Conservation (phyloP, 306 rosid species). For the Ochetophila trinervis region DNA sequence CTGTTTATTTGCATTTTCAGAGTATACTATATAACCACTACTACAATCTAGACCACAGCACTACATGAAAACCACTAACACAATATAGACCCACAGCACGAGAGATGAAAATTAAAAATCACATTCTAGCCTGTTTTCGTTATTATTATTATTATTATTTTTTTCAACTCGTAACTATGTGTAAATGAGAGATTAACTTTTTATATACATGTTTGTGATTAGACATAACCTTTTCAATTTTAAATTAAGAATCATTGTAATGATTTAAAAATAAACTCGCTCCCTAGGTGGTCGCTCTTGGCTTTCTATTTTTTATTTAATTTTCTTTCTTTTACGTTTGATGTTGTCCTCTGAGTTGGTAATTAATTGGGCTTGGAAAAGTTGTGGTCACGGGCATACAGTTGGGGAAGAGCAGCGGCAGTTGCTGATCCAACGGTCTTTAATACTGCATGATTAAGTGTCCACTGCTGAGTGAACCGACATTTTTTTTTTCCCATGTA, state of each 20-base stretch:
- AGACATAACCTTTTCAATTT: too few species aligned
- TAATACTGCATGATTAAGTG: slow-evolving; percentile 2
- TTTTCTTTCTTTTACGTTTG: too few species aligned
- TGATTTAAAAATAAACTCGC: too few species aligned
- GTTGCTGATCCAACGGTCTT: slow-evolving; percentile 22
- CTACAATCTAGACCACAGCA: too few species aligned
- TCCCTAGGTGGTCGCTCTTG: too few species aligned
- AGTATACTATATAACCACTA: too few species aligned
- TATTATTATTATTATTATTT: not conserved
- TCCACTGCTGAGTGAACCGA: slow-evolving; percentile 7
- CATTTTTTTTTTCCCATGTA: not conserved
- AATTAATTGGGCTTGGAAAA: not conserved
- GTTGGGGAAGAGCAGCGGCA: slow-evolving; percentile 16
- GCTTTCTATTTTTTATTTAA: not conserved
- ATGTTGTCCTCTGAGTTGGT: too few species aligned
- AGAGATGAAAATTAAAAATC: not conserved
- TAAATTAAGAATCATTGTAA: too few species aligned
- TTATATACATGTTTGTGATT: too few species aligned
- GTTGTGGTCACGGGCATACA: slow-evolving; percentile 27
- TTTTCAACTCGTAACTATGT: too few species aligned
- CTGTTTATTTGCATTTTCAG: slow-evolving; percentile 14
- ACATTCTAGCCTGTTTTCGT: not conserved
- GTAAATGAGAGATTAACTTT: too few species aligned
- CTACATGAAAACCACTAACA: too few species aligned
- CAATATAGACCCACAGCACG: not conserved